These are phyloP conservation scores for Russula abietina DNA, from an alignment of 768 basidiomycete genomes.

Conservation along the genomic window DNA sequence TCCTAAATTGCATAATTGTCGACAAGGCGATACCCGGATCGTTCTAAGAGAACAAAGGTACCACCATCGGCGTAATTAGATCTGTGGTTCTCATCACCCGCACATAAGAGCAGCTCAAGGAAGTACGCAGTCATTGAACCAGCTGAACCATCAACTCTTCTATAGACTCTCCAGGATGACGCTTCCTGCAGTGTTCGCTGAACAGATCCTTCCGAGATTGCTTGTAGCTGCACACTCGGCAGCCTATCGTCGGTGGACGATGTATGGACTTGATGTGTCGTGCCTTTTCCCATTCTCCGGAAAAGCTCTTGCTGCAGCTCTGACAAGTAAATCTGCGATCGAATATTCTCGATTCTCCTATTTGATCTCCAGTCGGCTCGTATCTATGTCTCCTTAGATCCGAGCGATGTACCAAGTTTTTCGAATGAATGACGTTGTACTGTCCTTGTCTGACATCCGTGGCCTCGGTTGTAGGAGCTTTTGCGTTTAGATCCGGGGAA, in stretches of 20 bases:
- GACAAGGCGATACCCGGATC: background rate
- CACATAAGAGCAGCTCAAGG: background rate
- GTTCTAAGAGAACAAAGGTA: background rate
- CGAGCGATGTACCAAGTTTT: background rate
- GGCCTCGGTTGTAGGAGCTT: background rate
- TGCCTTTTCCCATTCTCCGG: conserved; percentile 19
- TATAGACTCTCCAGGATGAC: conserved; percentile 3
- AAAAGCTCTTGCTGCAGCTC: conserved; percentile 12
- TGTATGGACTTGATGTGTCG: conserved; percentile 19
- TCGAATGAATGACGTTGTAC: background rate
- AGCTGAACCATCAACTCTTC: conserved; percentile 5
- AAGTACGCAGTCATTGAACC: background rate
- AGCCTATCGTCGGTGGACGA: conserved; percentile 15
- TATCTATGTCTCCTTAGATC: background rate
- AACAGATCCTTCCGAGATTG: conserved; percentile 20
- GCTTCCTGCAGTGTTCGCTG: conserved; percentile 21
- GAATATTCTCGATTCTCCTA: background rate
- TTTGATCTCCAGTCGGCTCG: background rate
- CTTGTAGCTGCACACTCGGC: conserved; percentile 16
- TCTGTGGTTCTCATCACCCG: background rate
- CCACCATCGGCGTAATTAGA: background rate
- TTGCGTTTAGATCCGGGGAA: background rate
- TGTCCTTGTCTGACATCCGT: background rate
- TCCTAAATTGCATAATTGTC: background rate
- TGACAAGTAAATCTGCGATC: conserved; percentile 12